Evolutionary conservation across 1,139 yeast genomes (phyloP).

Genomic region (Meyerozyma elateridarum): DNA sequence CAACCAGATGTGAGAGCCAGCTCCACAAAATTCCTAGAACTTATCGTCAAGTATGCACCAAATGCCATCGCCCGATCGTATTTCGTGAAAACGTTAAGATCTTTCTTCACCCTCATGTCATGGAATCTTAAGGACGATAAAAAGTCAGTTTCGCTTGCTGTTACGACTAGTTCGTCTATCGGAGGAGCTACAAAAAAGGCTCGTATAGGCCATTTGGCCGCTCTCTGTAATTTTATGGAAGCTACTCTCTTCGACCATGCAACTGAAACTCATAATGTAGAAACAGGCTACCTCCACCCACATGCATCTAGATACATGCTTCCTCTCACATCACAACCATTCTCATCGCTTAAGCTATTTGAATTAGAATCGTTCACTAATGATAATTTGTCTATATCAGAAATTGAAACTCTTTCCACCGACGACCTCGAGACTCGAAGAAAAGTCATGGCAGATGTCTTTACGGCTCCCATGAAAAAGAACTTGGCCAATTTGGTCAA

Average conservation of each 20-base stretch:
- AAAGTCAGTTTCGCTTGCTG: slow-evolving; percentile 40
- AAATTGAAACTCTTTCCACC: slow-evolving; percentile 32
- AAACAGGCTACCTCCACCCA: slow-evolving; percentile 31
- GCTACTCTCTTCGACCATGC: slow-evolving; percentile 29
- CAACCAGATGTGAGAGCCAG: slow-evolving; percentile 67
- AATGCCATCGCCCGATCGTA: slow-evolving; percentile 50
- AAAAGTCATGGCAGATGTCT: slow-evolving; percentile 50
- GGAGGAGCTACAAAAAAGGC: slow-evolving; percentile 38
- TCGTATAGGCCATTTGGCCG: slow-evolving; percentile 38
- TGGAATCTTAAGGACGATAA: slow-evolving; percentile 52
- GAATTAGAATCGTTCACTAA: slow-evolving; percentile 30
- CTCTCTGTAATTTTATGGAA: slow-evolving; percentile 38
- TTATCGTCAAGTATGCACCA: slow-evolving; percentile 45
- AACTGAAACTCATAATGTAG: slow-evolving; percentile 3
- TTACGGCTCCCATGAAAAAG: slow-evolving; percentile 40
- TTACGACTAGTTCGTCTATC: slow-evolving; percentile 40
- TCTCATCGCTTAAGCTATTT: slow-evolving; percentile 52
- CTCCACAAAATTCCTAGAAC: slow-evolving; percentile 58
- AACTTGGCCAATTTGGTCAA: slow-evolving; percentile 52
- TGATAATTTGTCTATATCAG: slow-evolving; percentile 24
- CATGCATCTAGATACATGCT: slow-evolving; percentile 47
- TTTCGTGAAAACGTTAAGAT: slow-evolving; percentile 55
- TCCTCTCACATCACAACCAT: slow-evolving; percentile 57
- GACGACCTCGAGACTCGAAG: slow-evolving; percentile 64
- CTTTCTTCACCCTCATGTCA: slow-evolving; percentile 53